Conservation (phyloP, 768 basidiomycete species). For the Fomitopsis serialis region DNA sequence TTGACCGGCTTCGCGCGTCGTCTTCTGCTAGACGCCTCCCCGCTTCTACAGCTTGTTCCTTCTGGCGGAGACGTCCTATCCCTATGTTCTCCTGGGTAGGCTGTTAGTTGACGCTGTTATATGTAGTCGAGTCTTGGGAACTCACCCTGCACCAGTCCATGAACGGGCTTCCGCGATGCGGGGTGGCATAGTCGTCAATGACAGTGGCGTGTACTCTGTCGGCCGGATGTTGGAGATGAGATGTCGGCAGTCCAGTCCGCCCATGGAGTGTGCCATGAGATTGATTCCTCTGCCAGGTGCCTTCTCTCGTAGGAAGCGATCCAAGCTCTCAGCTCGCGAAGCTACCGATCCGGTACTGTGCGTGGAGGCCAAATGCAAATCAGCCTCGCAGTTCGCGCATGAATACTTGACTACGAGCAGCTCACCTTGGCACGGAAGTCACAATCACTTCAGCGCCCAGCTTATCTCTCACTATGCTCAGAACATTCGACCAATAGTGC, state of each 20-base stretch:
- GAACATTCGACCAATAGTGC: conserved; percentile 92
- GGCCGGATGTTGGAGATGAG: conserved; percentile 85
- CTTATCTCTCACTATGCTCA: conserved; percentile 71
- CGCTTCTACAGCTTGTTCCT: conserved; percentile 6
- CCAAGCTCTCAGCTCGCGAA: conserved; percentile 71
- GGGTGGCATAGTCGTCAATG: conserved; percentile 89
- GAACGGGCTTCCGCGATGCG: conserved; percentile 94
- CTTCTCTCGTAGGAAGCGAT: conserved; percentile 61
- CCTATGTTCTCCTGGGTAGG: conserved; percentile 77
- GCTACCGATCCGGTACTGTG: conserved; percentile 83
- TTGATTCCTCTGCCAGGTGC: conserved; percentile 80
- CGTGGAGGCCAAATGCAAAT: neutral
- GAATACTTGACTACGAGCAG: too few species aligned
- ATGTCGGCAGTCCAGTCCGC: conserved; percentile 91
- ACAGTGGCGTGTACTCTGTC: conserved; percentile 76
- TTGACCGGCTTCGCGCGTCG: neutral
- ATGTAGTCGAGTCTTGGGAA: conserved; percentile 10
- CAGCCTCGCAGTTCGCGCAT: too few species aligned
- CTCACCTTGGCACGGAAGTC: conserved; percentile 89
- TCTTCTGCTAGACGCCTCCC: neutral
- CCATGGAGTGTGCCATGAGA: conserved; percentile 97
- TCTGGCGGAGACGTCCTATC: conserved; percentile 55
- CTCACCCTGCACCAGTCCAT: conserved; percentile 98
- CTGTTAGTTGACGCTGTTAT: neutral
- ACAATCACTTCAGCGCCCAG: conserved; percentile 95